phyloP scores from a whole-genome alignment of 2,329 filamentous ascomycete genomes.

The Ceratocystiopsis minuta region DNA sequence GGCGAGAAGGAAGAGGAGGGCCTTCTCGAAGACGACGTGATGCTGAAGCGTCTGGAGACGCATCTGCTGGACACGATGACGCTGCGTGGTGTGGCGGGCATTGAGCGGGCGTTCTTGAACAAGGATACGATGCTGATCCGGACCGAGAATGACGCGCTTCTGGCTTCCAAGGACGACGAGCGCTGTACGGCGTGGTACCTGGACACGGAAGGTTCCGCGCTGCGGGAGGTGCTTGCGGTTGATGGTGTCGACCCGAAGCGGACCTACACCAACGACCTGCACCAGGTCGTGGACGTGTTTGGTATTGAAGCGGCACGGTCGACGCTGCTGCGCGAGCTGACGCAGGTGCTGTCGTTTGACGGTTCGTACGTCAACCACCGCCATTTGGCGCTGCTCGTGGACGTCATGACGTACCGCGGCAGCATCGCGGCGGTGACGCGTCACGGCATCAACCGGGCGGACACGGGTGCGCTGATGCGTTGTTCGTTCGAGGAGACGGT shows the following conservation, averaged over 20 bases:
- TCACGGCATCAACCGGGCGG: slow-evolving; percentile 94
- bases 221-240: slow-evolving; percentile 69
- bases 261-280: slow-evolving; percentile 90
- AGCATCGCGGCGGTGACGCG: slow-evolving; percentile 90
- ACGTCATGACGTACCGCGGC: slow-evolving; percentile 94
- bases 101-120: slow-evolving; percentile 87
- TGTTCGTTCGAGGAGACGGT: slow-evolving; percentile 99
- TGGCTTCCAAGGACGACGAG: slow-evolving; percentile 54
- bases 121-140: slow-evolving; percentile 54
- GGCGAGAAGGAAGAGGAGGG: slow-evolving; percentile 57
- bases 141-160: slow-evolving; percentile 50
- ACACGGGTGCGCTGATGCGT: slow-evolving; percentile 95
- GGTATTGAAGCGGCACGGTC: slow-evolving; percentile 89
- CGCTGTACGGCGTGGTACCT: slow-evolving; percentile 86
- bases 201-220: slow-evolving; percentile 78
- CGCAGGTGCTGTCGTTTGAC: slow-evolving; percentile 87
- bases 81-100: slow-evolving; percentile 73
- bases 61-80: slow-evolving; percentile 84
- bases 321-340: slow-evolving; percentile 74
- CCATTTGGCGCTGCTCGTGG: slow-evolving; percentile 83
- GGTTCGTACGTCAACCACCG: slow-evolving; percentile 99
- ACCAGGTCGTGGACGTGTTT: slow-evolving; percentile 85
- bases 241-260: slow-evolving; percentile 73
- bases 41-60: slow-evolving; percentile 78
- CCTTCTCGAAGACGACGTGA: slow-evolving; percentile 63